A percentile compares a stretch with the other conserved stretches of the same genome.
phyloP scores from a whole-genome alignment of 495 filamentous ascomycete species.

The Rhizodiscina lignyota region DNA sequence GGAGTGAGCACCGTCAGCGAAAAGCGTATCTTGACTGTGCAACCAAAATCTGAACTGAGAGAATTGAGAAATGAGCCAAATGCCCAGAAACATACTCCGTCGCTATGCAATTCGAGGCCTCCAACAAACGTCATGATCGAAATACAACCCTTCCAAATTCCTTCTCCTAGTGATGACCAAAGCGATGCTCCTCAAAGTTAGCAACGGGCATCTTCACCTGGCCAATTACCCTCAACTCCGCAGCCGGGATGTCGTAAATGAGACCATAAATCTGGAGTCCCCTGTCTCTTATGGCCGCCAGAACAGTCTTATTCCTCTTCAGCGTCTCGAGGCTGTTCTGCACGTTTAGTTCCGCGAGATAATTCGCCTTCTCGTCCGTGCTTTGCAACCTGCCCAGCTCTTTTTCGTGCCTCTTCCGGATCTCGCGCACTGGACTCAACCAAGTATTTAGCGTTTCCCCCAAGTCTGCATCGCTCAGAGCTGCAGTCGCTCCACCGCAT shows the following conservation, averaged over 20 bases:
- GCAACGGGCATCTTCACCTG: too few relatives aligned
- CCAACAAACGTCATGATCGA: too few relatives aligned
- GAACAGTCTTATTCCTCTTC: slow-evolving; percentile 17
- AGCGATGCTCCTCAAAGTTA: too few relatives aligned
- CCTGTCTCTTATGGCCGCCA: slow-evolving; percentile 20
- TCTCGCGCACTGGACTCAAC: slow-evolving; percentile 51
- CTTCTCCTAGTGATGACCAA: too few relatives aligned
- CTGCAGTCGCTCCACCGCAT: slow-evolving; percentile 63
- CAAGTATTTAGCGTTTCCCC: slow-evolving; percentile 69
- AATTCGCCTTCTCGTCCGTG: slow-evolving; percentile 11
- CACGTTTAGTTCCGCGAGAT: slow-evolving; percentile 22
- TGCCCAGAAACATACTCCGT: too few relatives aligned
- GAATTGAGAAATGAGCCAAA: too few relatives aligned
- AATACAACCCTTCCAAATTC: too few relatives aligned
- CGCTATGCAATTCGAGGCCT: too few relatives aligned
- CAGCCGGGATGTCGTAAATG: slow-evolving; percentile 22
- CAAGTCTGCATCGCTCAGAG: slow-evolving; percentile 47
- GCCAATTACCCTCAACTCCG: slow-evolving; percentile 19
- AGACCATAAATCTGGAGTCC: slow-evolving; percentile 25
- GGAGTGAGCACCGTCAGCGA: too few relatives aligned
- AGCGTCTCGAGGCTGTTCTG: slow-evolving; percentile 18
- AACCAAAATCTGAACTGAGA: too few relatives aligned
- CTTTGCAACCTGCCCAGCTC: slow-evolving; percentile 11
- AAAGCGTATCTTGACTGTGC: too few relatives aligned
- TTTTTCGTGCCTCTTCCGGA: slow-evolving; percentile 27